phyloP scores from a whole-genome alignment of 2,329 filamentous ascomycete genomes.

The Calonectria ilicicola region DNA sequence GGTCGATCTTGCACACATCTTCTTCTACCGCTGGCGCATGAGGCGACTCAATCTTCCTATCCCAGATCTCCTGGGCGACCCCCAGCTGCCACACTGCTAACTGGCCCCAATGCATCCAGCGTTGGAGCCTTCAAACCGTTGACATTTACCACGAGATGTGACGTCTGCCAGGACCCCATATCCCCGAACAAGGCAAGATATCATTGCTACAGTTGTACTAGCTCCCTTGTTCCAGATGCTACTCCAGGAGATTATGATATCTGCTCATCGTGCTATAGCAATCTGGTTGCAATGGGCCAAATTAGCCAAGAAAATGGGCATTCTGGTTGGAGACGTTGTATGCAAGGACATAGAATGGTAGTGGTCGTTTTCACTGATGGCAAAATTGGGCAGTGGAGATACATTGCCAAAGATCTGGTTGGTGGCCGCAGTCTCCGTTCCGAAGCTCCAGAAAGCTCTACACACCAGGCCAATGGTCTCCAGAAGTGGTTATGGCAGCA shows the following conservation, averaged over 20 bases:
- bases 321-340: constrained; percentile 86
- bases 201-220: constrained; percentile 83
- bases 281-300: constrained; percentile 70
- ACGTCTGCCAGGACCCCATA: constrained; percentile 81
- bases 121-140: constrained; percentile 74
- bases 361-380: constrained; percentile 80
- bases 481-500: constrained; percentile 67
- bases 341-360: constrained; percentile 85
- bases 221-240: constrained; percentile 58
- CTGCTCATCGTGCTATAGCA: constrained; percentile 81
- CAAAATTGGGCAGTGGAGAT: constrained; percentile 74
- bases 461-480: constrained; percentile 49
- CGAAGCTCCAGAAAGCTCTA: constrained; percentile 58
- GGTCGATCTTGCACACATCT: constrained; percentile 85
- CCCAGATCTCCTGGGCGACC: constrained; percentile 58
- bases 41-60: constrained; percentile 50
- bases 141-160: constrained; percentile 80
- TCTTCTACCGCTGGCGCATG: constrained; percentile 80
- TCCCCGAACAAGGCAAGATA: constrained; percentile 76
- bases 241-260: constrained; percentile 85
- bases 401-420: constrained; percentile 78
- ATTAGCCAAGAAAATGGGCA: constrained; percentile 82
- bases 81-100: constrained; percentile 61
- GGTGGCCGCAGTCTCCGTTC: constrained; percentile 79
- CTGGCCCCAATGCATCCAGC: constrained; percentile 58